Evolutionary conservation across 345 rosid species (phyloP).

Genomic region (Garcia nutans): DNA sequence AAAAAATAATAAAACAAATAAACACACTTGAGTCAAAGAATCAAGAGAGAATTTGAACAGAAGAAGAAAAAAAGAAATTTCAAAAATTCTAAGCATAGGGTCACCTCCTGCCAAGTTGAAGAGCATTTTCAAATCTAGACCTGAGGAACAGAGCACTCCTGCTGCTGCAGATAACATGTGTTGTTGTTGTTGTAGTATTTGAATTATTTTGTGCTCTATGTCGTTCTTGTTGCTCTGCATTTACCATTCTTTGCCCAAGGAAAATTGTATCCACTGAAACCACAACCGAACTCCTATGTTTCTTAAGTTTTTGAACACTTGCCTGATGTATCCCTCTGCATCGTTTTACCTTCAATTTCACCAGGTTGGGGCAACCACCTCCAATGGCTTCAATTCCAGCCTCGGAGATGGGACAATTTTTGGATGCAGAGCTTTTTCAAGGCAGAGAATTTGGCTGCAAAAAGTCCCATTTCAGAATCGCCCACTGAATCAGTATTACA

Average conservation of each 20-base stretch:
- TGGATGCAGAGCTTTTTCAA: constrained; percentile 53
- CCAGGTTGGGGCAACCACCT: constrained; percentile 39
- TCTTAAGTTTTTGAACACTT: constrained; percentile 19
- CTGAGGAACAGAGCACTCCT: constrained; percentile 33
- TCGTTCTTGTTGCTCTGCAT: too few relatives aligned
- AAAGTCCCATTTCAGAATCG: constrained; percentile 34
- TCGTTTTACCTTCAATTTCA: constrained; percentile 53
- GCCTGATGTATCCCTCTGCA: constrained; percentile 36
- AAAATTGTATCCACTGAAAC: constrained; percentile 30
- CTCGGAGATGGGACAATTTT: constrained; percentile 45
- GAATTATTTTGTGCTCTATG: too few relatives aligned
- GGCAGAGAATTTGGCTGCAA: constrained; percentile 36
- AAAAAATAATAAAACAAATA: too few relatives aligned
- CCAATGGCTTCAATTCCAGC: constrained; percentile 39
- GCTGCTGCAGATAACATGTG: constrained; percentile 38
- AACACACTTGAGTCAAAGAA: not conserved
- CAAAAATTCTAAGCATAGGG: too few relatives aligned
- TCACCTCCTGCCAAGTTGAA: not conserved
- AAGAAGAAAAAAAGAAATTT: too few relatives aligned
- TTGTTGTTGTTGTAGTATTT: not conserved
- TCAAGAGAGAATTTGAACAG: too few relatives aligned
- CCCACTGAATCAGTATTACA: constrained; percentile 44
- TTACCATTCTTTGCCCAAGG: not conserved
- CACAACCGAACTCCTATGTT: constrained; percentile 24
- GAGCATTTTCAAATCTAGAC: constrained; percentile 30